Conservation (phyloP, 2,329 filamentous ascomycete genomes). For the Alternaria brassicicola region DNA sequence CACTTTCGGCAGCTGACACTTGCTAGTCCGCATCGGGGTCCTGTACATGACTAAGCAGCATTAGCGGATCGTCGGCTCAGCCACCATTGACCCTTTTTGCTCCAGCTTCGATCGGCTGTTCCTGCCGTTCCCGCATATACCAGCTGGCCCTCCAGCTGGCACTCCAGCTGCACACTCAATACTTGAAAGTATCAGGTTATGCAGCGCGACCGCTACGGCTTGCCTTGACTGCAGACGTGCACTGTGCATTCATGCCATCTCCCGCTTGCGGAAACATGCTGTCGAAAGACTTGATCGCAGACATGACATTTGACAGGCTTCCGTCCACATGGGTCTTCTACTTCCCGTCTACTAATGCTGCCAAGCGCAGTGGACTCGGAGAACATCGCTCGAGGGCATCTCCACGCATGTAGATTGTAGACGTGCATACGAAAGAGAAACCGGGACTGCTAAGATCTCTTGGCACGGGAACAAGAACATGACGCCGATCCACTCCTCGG, state of each 20-base stretch:
- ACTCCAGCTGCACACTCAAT: not conserved
- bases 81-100: constrained; percentile 2
- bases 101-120: constrained; percentile 1
- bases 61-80: constrained; percentile 6
- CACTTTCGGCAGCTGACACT: constrained; percentile 1
- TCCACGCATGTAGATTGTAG: not conserved
- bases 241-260: no score
- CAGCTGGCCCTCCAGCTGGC: not conserved
- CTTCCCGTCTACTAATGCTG: constrained; percentile 3
- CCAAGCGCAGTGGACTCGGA: not conserved
- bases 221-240: not conserved
- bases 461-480: constrained; percentile 9
- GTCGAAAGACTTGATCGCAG: not conserved
- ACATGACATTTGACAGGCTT: not conserved
- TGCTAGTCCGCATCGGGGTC: constrained; percentile 1
- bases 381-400: not conserved
- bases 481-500: not conserved
- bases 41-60: constrained; percentile 5
- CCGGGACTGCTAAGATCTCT: constrained; percentile 9
- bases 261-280: not conserved
- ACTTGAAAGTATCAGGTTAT: not conserved
- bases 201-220: not conserved
- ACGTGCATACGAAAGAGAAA: constrained; percentile 8
- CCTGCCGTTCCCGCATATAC: not conserved
- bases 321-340: not conserved